phyloP scores from a whole-genome alignment of 345 rosid species.

The Gossypium mustelinum region DNA sequence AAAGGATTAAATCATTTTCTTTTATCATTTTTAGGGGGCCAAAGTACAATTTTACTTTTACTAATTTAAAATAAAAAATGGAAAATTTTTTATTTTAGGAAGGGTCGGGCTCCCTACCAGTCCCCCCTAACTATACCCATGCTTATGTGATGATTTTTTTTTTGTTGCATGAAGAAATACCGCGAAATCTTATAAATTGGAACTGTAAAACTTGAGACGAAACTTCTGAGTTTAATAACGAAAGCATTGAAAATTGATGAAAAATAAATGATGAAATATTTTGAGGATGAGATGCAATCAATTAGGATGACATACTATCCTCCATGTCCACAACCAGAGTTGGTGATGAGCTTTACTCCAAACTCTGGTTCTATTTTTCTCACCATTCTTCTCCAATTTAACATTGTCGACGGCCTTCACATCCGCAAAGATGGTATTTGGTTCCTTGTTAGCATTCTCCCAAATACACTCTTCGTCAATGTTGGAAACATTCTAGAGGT shows the following conservation, averaged over 20 bases:
- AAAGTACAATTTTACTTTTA: too few species aligned
- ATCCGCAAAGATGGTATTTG: constrained; percentile 15
- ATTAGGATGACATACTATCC: constrained; percentile 48
- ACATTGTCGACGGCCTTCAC: constrained; percentile 13
- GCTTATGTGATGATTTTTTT: too few species aligned
- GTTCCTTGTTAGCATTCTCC: constrained; percentile 18
- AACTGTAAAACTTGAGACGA: constrained; percentile 27
- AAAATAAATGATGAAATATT: constrained; percentile 30
- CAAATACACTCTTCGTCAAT: constrained; percentile 20
- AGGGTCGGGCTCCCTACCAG: too few species aligned
- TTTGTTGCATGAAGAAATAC: constrained; percentile 19
- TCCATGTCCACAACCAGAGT: constrained; percentile 43
- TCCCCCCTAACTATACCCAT: too few species aligned
- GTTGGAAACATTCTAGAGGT: constrained; percentile 26
- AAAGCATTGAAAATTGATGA: constrained; percentile 31
- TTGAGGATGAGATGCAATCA: constrained; percentile 35
- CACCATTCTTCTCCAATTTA: constrained; percentile 25
- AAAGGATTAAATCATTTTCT: too few species aligned
- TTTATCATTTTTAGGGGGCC: accelerated
- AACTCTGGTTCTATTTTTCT: constrained; percentile 27
- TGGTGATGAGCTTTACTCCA: constrained; percentile 38
- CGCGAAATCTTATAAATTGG: constrained; percentile 27
- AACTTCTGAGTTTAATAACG: constrained; percentile 27
- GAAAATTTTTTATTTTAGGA: too few species aligned
- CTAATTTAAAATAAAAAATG: too few species aligned